Evolutionary conservation across 495 filamentous ascomycete genomes (phyloP).

Genomic region (Aspergillus biplanus): DNA sequence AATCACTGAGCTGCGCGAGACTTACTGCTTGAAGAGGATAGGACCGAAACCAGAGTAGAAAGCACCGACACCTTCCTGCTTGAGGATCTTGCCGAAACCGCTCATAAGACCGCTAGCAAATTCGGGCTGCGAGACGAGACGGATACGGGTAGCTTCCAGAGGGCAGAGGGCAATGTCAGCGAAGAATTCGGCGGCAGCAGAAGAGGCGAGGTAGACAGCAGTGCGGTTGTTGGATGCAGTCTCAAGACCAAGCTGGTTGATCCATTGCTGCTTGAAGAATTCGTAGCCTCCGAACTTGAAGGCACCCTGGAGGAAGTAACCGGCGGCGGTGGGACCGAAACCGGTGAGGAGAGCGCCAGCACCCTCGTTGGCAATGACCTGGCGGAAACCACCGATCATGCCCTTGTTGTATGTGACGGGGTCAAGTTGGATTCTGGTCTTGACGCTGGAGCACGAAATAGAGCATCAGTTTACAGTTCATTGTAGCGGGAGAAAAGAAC

Average conservation of each 20-base stretch:
- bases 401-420: conserved; percentile 87
- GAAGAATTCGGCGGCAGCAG: conserved; percentile 87
- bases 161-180: conserved; percentile 94
- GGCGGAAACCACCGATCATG: conserved; percentile 82
- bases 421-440: conserved; percentile 94
- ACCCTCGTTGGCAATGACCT: conserved; percentile 84
- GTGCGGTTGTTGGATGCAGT: conserved; percentile 84
- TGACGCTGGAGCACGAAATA: conserved; percentile 67
- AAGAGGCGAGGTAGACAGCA: conserved; percentile 84
- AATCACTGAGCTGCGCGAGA: conserved; percentile 22
- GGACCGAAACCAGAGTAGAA: conserved; percentile 96
- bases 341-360: conserved; percentile 87
- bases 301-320: conserved; percentile 93
- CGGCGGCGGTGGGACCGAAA: conserved; percentile 83
- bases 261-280: conserved; percentile 91
- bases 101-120: conserved; percentile 81
- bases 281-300: conserved; percentile 97
- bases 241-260: conserved; percentile 81
- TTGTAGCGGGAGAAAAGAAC: conserved; percentile 3
- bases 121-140: conserved; percentile 88
- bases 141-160: conserved; percentile 92
- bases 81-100: conserved; percentile 84
- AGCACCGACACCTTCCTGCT: conserved; percentile 80
- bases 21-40: conserved; percentile 95
- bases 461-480: conserved; percentile 31